phyloP scores from a whole-genome alignment of 495 filamentous ascomycete species.

The Neurospora sp. region DNA sequence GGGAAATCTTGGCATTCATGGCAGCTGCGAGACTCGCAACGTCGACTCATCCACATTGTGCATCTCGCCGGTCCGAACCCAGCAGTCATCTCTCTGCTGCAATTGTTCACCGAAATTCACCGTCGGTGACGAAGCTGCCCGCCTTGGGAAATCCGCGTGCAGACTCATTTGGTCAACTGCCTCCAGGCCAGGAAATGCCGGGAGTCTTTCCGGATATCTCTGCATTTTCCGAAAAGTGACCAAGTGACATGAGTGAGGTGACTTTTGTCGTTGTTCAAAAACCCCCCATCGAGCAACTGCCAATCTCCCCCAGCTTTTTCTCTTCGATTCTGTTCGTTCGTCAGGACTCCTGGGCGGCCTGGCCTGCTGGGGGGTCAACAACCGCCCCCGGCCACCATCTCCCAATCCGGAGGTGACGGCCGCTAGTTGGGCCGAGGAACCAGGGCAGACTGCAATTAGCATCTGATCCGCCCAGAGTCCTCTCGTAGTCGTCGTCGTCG shows the following conservation, averaged over 20 bases:
- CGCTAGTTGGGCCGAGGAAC: neutral
- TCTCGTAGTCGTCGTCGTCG: too few species aligned
- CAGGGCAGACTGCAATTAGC: too few species aligned
- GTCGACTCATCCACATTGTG: too few species aligned
- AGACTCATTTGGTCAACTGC: neutral
- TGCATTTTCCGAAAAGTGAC: neutral
- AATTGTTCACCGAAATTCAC: too few species aligned
- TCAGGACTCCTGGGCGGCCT: neutral
- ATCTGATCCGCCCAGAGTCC: too few species aligned
- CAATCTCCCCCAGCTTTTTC: neutral
- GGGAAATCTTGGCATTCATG: neutral
- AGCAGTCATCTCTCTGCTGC: too few species aligned
- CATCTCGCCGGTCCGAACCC: too few species aligned
- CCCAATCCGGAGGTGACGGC: neutral
- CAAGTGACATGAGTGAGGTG: neutral
- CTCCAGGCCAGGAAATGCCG: neutral
- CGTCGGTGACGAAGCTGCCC: too few species aligned
- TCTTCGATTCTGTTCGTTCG: neutral
- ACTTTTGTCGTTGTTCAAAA: neutral
- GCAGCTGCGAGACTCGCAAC: too few species aligned
- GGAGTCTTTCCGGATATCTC: neutral
- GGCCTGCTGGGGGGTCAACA: neutral
- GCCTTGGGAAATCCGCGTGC: too few species aligned
- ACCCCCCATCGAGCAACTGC: neutral
- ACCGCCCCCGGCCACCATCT: neutral